A percentile compares a stretch with the other conserved stretches of the same genome.
Evolutionary conservation across 139 green algal species (phyloP).

Genomic region (Tetraselmis striata): DNA sequence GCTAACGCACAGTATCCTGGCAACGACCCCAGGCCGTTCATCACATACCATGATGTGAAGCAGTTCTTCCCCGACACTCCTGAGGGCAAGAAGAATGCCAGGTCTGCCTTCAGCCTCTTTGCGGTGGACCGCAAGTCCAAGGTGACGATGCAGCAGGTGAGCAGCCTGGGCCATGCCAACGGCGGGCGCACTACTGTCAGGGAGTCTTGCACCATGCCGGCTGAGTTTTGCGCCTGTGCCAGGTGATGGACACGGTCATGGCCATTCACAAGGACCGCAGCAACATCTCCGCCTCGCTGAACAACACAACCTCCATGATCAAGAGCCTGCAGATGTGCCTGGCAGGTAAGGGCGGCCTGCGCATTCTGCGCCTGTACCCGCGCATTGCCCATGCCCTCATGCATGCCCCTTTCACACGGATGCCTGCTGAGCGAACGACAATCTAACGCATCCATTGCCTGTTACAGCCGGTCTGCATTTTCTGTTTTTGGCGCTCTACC

Average conservation of each 20-base stretch:
- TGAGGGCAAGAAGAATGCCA: neutral
- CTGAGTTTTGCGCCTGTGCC: no score
- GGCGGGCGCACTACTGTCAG: no score
- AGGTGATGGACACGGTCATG: slow-evolving; percentile 32
- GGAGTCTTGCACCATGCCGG: no score
- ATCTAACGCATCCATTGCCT: slow-evolving; percentile 39
- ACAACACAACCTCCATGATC: slow-evolving; percentile 47
- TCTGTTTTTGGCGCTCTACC: slow-evolving; percentile 36
- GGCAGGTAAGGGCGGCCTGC: no score
- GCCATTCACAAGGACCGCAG: slow-evolving; percentile 39
- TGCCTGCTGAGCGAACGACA: no score
- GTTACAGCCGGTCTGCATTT: slow-evolving; percentile 37
- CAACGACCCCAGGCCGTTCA: neutral
- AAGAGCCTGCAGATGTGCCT: slow-evolving; percentile 31
- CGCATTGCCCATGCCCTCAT: no score
- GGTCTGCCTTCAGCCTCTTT: neutral
- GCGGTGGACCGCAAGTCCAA: neutral
- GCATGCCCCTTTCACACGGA: no score
- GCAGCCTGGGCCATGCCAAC: no score
- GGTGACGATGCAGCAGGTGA: neutral
- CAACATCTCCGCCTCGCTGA: slow-evolving; percentile 36
- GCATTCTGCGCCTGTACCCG: no score
- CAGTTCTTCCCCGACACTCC: neutral
- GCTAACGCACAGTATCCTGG: no score
- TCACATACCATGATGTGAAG: neutral